phyloP scores from a whole-genome alignment of 129 eudicot species.

The sunflower (Helianthus annuus) region HanXRQr2.0-SUNRISE NC_035446.2:167726103-167726602 shows the following conservation, averaged over 20 bases:
- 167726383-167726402: conserved; percentile 88
- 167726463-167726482: conserved; percentile 75
- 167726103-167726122: conserved; percentile 76
- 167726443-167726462: conserved; percentile 83
- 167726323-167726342: conserved; percentile 65
- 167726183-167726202: conserved; percentile 77
- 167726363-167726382: conserved; percentile 78
- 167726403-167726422: conserved; percentile 69
- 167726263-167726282: conserved; percentile 94
- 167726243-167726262: conserved; percentile 65
- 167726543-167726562: conserved; percentile 82
- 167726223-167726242: conserved; percentile 67
- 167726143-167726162: conserved; percentile 69
- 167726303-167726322: conserved; percentile 86
- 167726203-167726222: conserved; percentile 80
- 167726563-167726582: conserved; percentile 66
- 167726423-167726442: conserved; percentile 75
- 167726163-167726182: conserved; percentile 68
- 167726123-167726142: conserved; percentile 88
- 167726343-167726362: conserved; percentile 69
- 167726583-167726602: no score
- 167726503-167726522: conserved; percentile 78
- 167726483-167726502: conserved; percentile 88
- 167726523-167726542: conserved; percentile 58
- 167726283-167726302: conserved; percentile 56